Base-by-base conservation (phyloP, 306 rosid genomes). In the Prunus armeniaca region DNA sequence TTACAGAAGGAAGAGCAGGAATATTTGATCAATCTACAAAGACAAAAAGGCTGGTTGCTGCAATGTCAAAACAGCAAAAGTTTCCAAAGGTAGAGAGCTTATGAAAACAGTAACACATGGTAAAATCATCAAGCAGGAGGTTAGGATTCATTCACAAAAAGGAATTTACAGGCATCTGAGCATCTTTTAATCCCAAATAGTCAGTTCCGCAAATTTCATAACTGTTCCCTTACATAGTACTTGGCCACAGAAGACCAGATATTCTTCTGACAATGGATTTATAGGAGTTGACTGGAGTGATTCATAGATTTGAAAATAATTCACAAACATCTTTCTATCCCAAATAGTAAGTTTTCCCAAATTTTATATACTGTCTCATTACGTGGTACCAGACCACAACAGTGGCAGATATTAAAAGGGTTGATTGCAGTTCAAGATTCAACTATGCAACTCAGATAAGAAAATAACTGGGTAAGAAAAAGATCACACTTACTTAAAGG, bases 401-500 rank as follows among this genome's bases (percentile, higher is more conserved):
- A 47, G 5, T 34, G 30, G 20, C 32, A 32, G 27, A 63, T 55
- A 79, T 25, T 60, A 60, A 60, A 22, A 6, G 10, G 41, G 55
- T 46, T 20, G 10, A 41, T 45, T 7, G 12, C 54, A 22, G 49
- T 13, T 54, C 1, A 32, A 71, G 43, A 71, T 12, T 34, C 34
- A 14, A 52, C 58, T 12, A 5, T 2, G 50, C 27, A 54, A 34
- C 20, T 57, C 18, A 28, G 58, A 73, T 17, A 60, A 64, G 14
- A 64, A 2, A 56, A 14, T 30, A 65, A 46, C 78, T 6, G 69
- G 58, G 9, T 54, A 45, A 71, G 19, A 71, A 54, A 30, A 57
- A 32, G 57, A 56, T 6, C 11, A 71, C 58, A 72, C 96, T 79
- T 87, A 95, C 99, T 76, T 52, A 95, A 85, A 80, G 99, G 97